Conservation (phyloP, 257 asterid genomes). For the Gynochthodes officinalis region DNA sequence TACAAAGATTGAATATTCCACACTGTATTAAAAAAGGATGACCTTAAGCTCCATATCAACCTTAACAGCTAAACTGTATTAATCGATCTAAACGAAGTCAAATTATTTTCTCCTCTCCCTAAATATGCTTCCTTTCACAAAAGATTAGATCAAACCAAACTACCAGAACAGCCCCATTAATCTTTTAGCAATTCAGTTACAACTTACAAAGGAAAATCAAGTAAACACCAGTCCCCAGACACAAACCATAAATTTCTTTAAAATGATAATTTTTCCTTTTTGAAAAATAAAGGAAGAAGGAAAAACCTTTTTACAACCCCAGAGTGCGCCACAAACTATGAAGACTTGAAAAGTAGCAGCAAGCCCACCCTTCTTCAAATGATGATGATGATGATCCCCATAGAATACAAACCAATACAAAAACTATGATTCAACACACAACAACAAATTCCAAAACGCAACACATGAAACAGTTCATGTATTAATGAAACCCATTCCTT, state of each 20-base stretch:
- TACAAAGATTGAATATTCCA: not conserved
- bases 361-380: not conserved
- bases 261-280: too few species aligned
- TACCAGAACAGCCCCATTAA: not conserved
- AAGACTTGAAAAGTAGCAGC: not conserved
- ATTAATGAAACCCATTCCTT: not conserved
- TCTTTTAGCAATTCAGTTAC: not conserved
- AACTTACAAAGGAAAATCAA: too few species aligned
- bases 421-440: not conserved
- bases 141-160: not conserved
- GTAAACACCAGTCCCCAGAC: not conserved
- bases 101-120: not conserved
- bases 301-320: too few species aligned
- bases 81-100: not conserved
- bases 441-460: not conserved
- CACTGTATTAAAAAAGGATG: not conserved
- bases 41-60: not conserved
- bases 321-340: too few species aligned
- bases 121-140: not conserved
- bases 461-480: not conserved
- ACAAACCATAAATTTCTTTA: not conserved
- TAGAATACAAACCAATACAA: too few species aligned
- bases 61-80: not conserved
- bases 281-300: too few species aligned
- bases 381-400: too few species aligned